Evolutionary conservation across 78 protist genomes (phyloP).

Genomic region (Dictyostelium citrinum): DNA sequence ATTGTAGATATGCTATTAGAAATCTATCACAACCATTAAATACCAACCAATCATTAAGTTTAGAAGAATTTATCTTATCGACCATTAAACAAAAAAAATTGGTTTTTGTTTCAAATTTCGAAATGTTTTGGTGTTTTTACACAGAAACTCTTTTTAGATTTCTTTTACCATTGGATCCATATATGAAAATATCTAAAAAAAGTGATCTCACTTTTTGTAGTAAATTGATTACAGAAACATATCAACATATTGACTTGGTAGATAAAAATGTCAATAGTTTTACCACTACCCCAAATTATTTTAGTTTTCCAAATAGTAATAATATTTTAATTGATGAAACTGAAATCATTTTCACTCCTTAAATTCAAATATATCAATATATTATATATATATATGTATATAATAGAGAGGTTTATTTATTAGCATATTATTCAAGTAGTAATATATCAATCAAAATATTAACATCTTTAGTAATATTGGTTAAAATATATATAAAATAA

Average conservation of each 20-base stretch:
- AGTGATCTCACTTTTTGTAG: background rate
- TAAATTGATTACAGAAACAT: constrained; percentile 12
- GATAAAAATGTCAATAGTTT: background rate
- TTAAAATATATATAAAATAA: too few relatives aligned
- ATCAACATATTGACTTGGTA: background rate
- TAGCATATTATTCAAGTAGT: too few relatives aligned
- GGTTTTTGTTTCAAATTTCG: background rate
- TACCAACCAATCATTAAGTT: background rate
- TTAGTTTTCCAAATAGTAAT: background rate
- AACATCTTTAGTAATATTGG: too few relatives aligned
- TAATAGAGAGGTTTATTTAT: too few relatives aligned
- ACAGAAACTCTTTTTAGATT: background rate
- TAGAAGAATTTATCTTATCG: background rate
- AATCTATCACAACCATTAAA: background rate
- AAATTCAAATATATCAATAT: background rate
- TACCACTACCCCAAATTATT: background rate
- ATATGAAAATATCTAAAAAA: background rate
- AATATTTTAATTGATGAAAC: background rate
- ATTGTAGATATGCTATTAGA: constrained; percentile 10
- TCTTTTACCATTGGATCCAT: background rate
- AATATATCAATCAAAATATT: too few relatives aligned
- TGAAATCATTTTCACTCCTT: background rate
- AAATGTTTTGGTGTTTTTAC: background rate
- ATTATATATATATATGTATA: too few relatives aligned
- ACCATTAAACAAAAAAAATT: background rate